Base-by-base conservation (phyloP, 1,284 basidiomycete species). In the Hypsizygus ulmarius region DNA sequence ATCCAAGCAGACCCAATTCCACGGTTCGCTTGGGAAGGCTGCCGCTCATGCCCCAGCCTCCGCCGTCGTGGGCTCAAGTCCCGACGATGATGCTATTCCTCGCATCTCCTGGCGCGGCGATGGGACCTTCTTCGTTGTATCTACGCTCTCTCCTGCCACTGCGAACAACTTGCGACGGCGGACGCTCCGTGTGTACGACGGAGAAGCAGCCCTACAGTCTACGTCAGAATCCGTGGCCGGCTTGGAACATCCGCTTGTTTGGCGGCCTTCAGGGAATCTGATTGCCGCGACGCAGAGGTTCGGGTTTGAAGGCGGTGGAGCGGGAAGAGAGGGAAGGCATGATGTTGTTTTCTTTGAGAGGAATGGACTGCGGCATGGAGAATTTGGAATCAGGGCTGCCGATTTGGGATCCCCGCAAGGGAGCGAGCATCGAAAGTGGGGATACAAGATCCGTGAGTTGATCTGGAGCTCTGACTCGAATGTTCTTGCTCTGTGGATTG, bases 1-100 rank as follows among this genome's bases (percentile, higher is more conserved):
- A 25, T 92, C 91, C 3, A 97, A 96, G 62, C 79, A 90, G 59
- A 99, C 97, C 0, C 97, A 99, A 64, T 99, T 99, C 64, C 95
- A 98, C 59, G 97, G 97, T 10, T 95, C 93, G 0, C 75, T 94
- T 3, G 97, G 97, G 25, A 99, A 98, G 66, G 74, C 81, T 5
- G 90, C 90, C 3, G 91, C 92, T 0, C 79, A 81, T 51, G 75
- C 77, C 1, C 66, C 78, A 0, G 64, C 74, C 18, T 65, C 72
- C 19, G 59, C 64, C 3, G 64, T 64, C 15, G 69, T 80, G 16
- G 75, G 74, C 15, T 68, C 70, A 3, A 81, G 77, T 62, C 81
- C 86, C 0, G 83, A 88, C 52, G 93, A 97, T 59, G 87, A 95
- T 54, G 67, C 62, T 0, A 61, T 73, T 14, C 87, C 90, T 1